Evolutionary conservation across 2,329 filamentous ascomycete species (phyloP), one percentile per base, ranked within the genome.

Genomic region (Aphanoascus verrucosus): DNA sequence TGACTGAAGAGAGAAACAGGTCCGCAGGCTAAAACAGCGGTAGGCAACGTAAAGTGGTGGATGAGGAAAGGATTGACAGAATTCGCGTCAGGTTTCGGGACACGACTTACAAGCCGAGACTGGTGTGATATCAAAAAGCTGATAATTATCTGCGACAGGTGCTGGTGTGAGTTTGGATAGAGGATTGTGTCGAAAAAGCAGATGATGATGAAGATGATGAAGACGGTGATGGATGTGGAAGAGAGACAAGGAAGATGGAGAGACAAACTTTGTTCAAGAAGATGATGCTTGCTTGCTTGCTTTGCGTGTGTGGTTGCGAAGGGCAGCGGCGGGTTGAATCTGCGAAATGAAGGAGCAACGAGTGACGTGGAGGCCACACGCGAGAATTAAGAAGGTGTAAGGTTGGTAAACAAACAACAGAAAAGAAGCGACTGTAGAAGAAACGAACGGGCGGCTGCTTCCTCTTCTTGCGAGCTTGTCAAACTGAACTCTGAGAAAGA

Each of bases 351-450:
- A 31, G 49, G 41, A 52, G 40, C 40, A 52, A 45, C 49, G 42
- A 52, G 42, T 44, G 49, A 52, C 42, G 49, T 44, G 49, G 42
- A 52, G 9, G 49, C 19, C 40, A 48, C 51, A 35, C 56, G 57
- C 54, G 19, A 31, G 34, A 53, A 48, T 55, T 58, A 60, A 52
- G 60, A 51, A 56, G 41, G 35, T 6, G 69, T 63, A 64, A 67
- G 57, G 59, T 55, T 60, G 59, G 63, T 60, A 59, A 58, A 61
- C 60, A 58, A 54, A 49, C 1, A 17, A 45, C 37, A 41, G 34
- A 45, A 45, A 28, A 43, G 57, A 58, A 64, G 63, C 59, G 64
- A 63, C 61, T 64, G 65, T 58, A 58, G 60, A 63, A 64, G 67
- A 67, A 28, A 66, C 64, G 61, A 60, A 32, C 23, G 19, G 43